Evolutionary conservation across 345 rosid genomes (phyloP), one percentile per base, ranked within the genome.

Genomic region (Boechera divaricarpa): DNA sequence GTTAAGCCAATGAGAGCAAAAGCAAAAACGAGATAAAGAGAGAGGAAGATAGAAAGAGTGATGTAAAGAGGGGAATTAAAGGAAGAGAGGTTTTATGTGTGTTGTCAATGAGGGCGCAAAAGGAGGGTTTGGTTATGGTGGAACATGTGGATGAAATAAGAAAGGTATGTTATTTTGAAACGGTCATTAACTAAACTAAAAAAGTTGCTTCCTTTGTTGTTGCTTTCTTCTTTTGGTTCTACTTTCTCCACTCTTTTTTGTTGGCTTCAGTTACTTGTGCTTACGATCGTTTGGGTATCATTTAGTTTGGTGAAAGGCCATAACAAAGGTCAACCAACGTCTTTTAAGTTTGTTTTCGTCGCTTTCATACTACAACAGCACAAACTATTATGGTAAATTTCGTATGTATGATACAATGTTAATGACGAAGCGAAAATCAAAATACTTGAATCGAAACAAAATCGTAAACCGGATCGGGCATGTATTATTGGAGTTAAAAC

Each of bases 141-240:
- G 38, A 76, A 60, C 52, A 49, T 76, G 79, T 76, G 75, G 60
- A 76, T 28, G 61, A 76, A 58, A 60, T 61, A 51, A 47, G 41
- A 52, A 68, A 76, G 21, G 64, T 11, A 45, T 13, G 79, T 76
- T 76, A 31, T 13, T 52, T 68, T 66, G 79, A 69, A 76, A 76
- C 70, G 79, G 79, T 67, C 61, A 60, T 58, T 67, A 59, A 18
- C 61, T 67, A 69, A 75, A 59, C 55, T 5, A 31, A 39, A 9
- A 8, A 67, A 42, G 54, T 24, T 69, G 56, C 48, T 9, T 41
- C 73, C 29, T 67, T 75, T 55, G 36, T 41, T 33, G 24, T 26
- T 52, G 60, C 13, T 33, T 33, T 58, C 44, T n/a, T 35, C 61
- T 1, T n/a, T 67, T 26, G 38, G 64, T 47, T 65, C 38, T 36